Percentiles rank a stretch among this genome's conserved stretches.
Evolutionary conservation across 257 asterid species (phyloP).

Genomic region (Capsicum chinense): DNA sequence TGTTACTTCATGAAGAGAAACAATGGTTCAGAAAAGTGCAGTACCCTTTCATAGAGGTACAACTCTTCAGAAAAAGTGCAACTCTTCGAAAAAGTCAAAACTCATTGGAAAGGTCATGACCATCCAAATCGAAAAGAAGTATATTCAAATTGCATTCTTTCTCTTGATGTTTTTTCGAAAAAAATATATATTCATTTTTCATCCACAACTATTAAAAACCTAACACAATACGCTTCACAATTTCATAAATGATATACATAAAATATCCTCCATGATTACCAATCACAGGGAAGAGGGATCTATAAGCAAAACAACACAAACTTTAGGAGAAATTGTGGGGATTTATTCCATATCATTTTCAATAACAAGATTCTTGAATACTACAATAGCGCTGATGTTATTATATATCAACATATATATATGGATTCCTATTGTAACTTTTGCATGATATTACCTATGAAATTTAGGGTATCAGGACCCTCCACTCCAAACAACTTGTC

Average conservation of each 20-base stretch:
- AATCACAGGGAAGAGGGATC: conserved; percentile 30
- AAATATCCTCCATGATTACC: conserved; percentile 29
- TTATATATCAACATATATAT: conserved; percentile 24
- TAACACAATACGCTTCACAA: not conserved
- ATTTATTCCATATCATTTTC: conserved; percentile 29
- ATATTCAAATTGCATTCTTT: too few relatives aligned
- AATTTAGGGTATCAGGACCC: conserved; percentile 36
- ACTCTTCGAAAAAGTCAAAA: too few relatives aligned
- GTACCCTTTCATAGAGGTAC: too few relatives aligned
- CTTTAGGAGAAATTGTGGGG: conserved; percentile 11
- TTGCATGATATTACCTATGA: conserved; percentile 37
- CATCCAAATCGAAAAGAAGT: too few relatives aligned
- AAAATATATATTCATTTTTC: too few relatives aligned
- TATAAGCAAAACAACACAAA: not conserved
- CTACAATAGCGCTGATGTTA: not conserved
- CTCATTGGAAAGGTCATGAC: too few relatives aligned
- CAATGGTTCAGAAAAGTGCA: too few relatives aligned
- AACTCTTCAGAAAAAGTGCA: too few relatives aligned
- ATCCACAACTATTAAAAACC: too few relatives aligned
- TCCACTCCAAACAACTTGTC: conserved; percentile 35
- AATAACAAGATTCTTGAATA: conserved; percentile 48
- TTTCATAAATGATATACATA: not conserved
- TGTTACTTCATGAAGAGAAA: too few relatives aligned
- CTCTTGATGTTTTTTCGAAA: too few relatives aligned
- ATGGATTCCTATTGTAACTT: conserved; percentile 43